Percentiles rank a stretch among this genome's conserved stretches.
phyloP scores from a whole-genome alignment of 352 stramenopile species.

The Phytophthora litchii region DNA sequence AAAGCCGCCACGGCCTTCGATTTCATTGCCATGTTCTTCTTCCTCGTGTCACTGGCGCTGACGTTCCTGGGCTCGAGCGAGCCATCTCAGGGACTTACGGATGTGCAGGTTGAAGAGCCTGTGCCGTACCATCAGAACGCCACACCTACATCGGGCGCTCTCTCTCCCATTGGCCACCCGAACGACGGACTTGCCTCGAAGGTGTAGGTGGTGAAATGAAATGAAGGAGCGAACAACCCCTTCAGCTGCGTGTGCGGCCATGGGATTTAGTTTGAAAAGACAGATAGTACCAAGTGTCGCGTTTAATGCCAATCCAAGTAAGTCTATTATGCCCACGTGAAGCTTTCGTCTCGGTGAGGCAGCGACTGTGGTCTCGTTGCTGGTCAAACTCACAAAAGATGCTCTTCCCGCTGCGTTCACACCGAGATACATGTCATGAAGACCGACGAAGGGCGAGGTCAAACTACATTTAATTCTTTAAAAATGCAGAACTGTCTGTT shows the following conservation, averaged over 20 bases:
- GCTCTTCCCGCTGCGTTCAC: background rate
- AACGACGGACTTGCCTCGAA: conserved; percentile 29
- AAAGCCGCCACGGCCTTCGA: conserved; percentile 51
- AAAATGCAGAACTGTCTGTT: too few relatives aligned
- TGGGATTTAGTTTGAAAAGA: background rate
- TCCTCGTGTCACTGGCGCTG: conserved; percentile 45
- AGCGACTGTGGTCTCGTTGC: too few relatives aligned
- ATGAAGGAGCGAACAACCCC: too few relatives aligned
- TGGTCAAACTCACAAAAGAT: conserved; percentile 7
- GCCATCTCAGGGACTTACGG: conserved; percentile 3
- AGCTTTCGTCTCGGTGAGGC: background rate
- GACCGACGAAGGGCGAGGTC: too few relatives aligned
- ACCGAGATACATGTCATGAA: too few relatives aligned
- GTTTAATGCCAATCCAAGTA: conserved; percentile 12
- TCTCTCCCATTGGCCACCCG: conserved; percentile 35
- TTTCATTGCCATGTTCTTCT: conserved; percentile 62
- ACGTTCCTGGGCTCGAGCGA: conserved; percentile 28
- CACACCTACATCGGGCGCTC: conserved; percentile 30
- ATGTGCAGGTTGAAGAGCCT: conserved; percentile 38
- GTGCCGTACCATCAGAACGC: conserved; percentile 41
- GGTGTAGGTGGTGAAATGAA: conserved; percentile 25
- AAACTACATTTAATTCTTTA: too few relatives aligned
- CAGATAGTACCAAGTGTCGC: background rate
- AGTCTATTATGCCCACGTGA: background rate
- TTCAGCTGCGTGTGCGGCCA: background rate